Percentiles rank a stretch among this genome's conserved stretches.
Evolutionary conservation across 495 filamentous ascomycete genomes (phyloP).

Genomic region (Cenococcum geophilum): DNA sequence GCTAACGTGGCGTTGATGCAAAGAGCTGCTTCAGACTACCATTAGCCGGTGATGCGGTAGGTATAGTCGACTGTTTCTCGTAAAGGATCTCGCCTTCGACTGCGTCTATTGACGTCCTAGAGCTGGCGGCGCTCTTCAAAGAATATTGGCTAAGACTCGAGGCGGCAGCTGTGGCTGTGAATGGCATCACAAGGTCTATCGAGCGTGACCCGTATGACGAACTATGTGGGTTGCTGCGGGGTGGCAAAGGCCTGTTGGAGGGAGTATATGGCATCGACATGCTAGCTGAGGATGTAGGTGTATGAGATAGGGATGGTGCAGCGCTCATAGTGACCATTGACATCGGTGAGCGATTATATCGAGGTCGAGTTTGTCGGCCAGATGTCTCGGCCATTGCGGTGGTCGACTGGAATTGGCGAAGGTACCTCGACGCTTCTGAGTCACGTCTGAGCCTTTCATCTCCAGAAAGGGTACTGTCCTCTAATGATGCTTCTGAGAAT

Average conservation of each 20-base stretch:
- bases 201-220: constrained; percentile 24
- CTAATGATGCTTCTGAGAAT: constrained; percentile 32
- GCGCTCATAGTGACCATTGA: constrained; percentile 23
- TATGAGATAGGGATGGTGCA: constrained; percentile 36
- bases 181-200: constrained; percentile 37
- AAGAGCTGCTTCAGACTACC: constrained; percentile 34
- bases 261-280: constrained; percentile 29
- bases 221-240: constrained; percentile 33
- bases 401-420: constrained; percentile 33
- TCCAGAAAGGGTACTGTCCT: constrained; percentile 22
- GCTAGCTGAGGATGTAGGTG: constrained; percentile 35
- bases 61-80: constrained; percentile 26
- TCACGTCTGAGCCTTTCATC: constrained; percentile 18
- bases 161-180: constrained; percentile 18
- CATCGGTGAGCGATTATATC: constrained; percentile 26
- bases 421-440: constrained; percentile 32
- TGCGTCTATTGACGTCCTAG: constrained; percentile 17
- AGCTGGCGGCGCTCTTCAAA: constrained; percentile 24
- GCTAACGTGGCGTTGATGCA: constrained; percentile 13
- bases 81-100: constrained; percentile 23
- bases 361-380: constrained; percentile 20
- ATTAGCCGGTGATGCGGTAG: constrained; percentile 20
- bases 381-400: constrained; percentile 11
- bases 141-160: constrained; percentile 23
- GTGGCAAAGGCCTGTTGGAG: constrained; percentile 30